Base-by-base conservation (phyloP, 495 filamentous ascomycete genomes). In the Hypoxylon fragiforme region DNA sequence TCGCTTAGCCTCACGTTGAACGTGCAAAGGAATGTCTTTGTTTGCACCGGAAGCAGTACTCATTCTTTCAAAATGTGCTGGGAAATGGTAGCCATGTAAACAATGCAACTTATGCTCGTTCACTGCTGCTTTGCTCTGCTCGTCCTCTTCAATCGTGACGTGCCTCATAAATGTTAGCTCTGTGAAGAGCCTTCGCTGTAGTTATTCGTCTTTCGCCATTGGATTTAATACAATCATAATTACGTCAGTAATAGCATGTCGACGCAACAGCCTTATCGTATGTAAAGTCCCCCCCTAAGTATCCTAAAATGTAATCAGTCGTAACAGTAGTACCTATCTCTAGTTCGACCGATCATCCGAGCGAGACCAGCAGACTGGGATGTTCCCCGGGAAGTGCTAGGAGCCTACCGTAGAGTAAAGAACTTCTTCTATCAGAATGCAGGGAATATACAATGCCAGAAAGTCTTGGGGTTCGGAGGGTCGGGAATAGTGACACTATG, bases 401-500 rank as follows among this genome's bases (percentile, higher is more conserved):
- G 26, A 15, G 19, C 56, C 7, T 54, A 49, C 7, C 26, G 18
- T 6, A 15, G 21, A 28, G 16, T 20, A 2, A 31, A 21, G 41
- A 13, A 20, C 4, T 50, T 49, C 37, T 60, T 60, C 19, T 1
- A 44, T 3, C 16, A 38, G 3, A 21, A 43, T 5, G 7, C 39
- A 13, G 38, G 19, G 9, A 32, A 3, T 1, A 12, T 54, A 21
- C 6, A 44, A 16, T 60, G 16, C 11, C 49, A 21, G 32, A 54
- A 19, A 26, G 56, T 60, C 2, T 26, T 49, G 7, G 56, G 56
- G 8, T 54, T 54, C n/a, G 56, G 56, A 4, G 15, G 44, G 2
- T 60, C 56, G 1, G 56, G 56, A 4, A 24, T 54, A 26, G 49
- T 40, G 9, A 54, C 56, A 7, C 43, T 36, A 7, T 60, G 49